A percentile compares a stretch with the other conserved stretches of the same genome.
These are phyloP conservation scores for Desmodesmus armatus DNA, from an alignment of 139 green algal genomes.

Conservation along the genomic window DNA sequence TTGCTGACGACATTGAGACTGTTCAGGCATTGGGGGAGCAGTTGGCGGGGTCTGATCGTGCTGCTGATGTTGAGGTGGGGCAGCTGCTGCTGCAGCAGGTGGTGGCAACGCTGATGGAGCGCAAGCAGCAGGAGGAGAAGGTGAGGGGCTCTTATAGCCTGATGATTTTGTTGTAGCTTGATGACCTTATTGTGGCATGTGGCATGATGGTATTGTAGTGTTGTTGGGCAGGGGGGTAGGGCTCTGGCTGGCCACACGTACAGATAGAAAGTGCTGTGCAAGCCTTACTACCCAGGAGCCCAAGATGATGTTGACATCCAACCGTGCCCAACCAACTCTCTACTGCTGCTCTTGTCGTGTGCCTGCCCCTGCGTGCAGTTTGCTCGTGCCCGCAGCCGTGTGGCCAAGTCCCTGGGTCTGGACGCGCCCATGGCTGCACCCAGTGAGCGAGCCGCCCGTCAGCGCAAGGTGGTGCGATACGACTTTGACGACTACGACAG, in stretches of 20 bases:
- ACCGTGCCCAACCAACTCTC: not conserved
- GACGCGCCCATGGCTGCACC: not conserved
- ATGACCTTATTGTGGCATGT: no score
- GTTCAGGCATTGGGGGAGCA: not conserved
- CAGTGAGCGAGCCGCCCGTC: not conserved
- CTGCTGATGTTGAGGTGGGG: conserved; percentile 3
- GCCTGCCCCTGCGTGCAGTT: conserved; percentile 30
- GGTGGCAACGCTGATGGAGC: conserved; percentile 43
- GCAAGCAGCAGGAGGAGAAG: conserved; percentile 34
- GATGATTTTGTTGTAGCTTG: no score
- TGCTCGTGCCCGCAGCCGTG: conserved; percentile 28
- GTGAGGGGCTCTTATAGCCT: no score
- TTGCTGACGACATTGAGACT: conserved; percentile 16
- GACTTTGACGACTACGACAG: conserved; percentile 29
- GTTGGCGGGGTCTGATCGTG: not conserved
- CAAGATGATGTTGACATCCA: no score
- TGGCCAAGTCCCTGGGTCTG: conserved; percentile 32
- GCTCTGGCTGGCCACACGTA: no score
- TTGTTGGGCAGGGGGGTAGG: no score
- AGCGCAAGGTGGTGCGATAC: conserved; percentile 15
- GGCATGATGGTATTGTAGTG: no score
- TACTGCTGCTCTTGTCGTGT: not conserved
- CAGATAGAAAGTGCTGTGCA: no score
- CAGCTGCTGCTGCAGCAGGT: conserved; percentile 33
- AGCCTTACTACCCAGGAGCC: no score